Conservation (phyloP, 176 grass and related monocot genomes). For the Pontederia paniculata region DNA sequence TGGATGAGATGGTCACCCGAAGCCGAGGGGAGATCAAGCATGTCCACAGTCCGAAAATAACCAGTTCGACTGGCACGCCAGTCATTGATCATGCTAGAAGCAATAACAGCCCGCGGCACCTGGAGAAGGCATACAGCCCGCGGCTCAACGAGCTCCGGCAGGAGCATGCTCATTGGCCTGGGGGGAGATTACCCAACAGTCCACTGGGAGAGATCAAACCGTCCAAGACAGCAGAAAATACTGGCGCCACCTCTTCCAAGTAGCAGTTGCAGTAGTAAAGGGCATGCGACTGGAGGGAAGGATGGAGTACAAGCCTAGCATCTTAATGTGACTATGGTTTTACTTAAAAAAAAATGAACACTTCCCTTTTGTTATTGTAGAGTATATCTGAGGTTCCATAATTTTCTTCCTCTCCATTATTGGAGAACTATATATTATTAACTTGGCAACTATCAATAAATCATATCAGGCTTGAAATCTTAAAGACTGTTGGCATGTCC, state of each 20-base stretch:
- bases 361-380: too few relatives aligned
- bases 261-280: constrained; percentile 7
- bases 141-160: constrained; percentile 51
- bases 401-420: too few relatives aligned
- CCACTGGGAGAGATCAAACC: constrained; percentile 40
- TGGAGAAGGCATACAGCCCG: constrained; percentile 76
- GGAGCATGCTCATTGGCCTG: constrained; percentile 28
- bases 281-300: too few relatives aligned
- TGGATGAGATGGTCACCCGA: constrained; percentile 85
- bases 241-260: constrained; percentile 11
- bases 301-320: too few relatives aligned
- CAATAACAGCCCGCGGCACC: constrained; percentile 50
- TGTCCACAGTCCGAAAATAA: constrained; percentile 87
- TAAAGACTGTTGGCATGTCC: too few relatives aligned
- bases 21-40: constrained; percentile 85
- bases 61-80: constrained; percentile 83
- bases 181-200: constrained; percentile 16
- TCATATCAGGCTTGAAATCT: too few relatives aligned
- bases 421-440: too few relatives aligned
- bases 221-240: constrained; percentile 32
- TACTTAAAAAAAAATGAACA: too few relatives aligned
- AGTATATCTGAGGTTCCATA: too few relatives aligned
- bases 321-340: too few relatives aligned
- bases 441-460: too few relatives aligned
- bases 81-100: constrained; percentile 40